Percentiles rank a stretch among this genome's conserved stretches.
Conservation (phyloP, 2,329 filamentous ascomycete species). For the Plectosphaerella sp. region DNA sequence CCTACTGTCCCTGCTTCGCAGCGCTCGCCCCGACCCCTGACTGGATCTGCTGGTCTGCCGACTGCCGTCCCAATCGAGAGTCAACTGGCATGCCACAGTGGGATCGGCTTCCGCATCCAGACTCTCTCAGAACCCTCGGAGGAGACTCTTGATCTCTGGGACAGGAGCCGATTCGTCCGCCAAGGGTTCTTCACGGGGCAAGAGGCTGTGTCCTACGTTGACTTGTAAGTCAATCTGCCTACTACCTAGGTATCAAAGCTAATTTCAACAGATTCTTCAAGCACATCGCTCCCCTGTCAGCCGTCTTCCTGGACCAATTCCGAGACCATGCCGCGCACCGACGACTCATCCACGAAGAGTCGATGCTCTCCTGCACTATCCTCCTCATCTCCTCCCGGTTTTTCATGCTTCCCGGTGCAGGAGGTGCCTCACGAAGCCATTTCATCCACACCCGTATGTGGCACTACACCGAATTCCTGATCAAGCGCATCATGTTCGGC, state of each 20-base stretch:
- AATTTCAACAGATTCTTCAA: constrained; percentile 3
- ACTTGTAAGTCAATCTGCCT: constrained; percentile 10
- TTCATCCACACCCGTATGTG: constrained; percentile 13
- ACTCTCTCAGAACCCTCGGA: constrained; percentile 14
- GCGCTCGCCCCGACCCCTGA: no score
- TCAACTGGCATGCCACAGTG: neutral
- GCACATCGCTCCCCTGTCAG: constrained; percentile 2
- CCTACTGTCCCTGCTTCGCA: constrained; percentile 4
- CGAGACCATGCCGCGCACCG: constrained; percentile 8
- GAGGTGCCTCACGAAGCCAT: constrained; percentile 14
- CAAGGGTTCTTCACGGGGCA: constrained; percentile 19
- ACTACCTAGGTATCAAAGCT: no score
- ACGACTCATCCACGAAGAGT: constrained; percentile 11
- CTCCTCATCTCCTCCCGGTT: constrained; percentile 16
- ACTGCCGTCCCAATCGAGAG: neutral
- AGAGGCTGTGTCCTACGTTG: constrained; percentile 19
- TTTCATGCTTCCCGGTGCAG: constrained; percentile 15
- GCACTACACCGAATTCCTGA: constrained; percentile 15
- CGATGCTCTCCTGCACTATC: constrained; percentile 16
- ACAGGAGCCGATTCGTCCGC: constrained; percentile 18
- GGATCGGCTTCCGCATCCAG: constrained; percentile 2
- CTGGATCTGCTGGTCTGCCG: neutral
- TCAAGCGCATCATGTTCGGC: constrained; percentile 12
- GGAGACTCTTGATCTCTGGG: constrained; percentile 15
- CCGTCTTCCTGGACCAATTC: neutral